Percentiles rank a stretch among this genome's conserved stretches.
phyloP scores from a whole-genome alignment of 2,329 filamentous ascomycete species.

The Diaporthe sp. region DNA sequence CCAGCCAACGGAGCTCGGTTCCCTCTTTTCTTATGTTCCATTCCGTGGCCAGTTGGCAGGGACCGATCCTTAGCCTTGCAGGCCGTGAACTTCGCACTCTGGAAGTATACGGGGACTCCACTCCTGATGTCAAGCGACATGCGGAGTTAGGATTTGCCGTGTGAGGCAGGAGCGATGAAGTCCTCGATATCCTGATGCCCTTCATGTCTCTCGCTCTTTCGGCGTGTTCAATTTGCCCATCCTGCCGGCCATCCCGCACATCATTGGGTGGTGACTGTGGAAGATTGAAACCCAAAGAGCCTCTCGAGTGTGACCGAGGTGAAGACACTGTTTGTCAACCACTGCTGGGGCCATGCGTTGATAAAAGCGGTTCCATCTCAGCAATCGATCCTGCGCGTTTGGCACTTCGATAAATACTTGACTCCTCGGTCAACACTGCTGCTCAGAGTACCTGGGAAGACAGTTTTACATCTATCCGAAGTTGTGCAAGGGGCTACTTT shows the following conservation, averaged over 20 bases:
- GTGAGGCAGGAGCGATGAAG: slow-evolving; percentile 20
- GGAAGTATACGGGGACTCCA: slow-evolving; percentile 9
- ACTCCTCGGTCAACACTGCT: not conserved
- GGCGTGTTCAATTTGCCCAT: not conserved
- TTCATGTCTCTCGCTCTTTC: slow-evolving; percentile 1
- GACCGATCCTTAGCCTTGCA: slow-evolving; percentile 27
- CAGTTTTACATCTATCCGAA: not conserved
- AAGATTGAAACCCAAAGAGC: not conserved
- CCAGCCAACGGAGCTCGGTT: slow-evolving; percentile 36
- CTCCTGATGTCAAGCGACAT: slow-evolving; percentile 25
- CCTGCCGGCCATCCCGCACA: not conserved
- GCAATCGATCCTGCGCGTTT: not conserved
- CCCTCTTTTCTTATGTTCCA: slow-evolving; percentile 35
- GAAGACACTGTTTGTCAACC: slow-evolving; percentile 2
- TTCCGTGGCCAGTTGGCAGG: slow-evolving; percentile 18
- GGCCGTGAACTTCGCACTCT: not conserved
- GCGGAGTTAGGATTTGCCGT: slow-evolving; percentile 9
- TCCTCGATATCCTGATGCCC: slow-evolving; percentile 1
- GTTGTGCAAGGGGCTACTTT: slow-evolving; percentile 1
- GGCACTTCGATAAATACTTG: slow-evolving; percentile 27
- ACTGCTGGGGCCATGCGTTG: slow-evolving; percentile 3
- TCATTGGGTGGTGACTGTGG: slow-evolving; percentile 17
- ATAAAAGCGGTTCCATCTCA: slow-evolving; percentile 7
- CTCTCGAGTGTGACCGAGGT: slow-evolving; percentile 9
- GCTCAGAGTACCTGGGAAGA: not conserved